Evolutionary conservation across 2,329 filamentous ascomycete genomes (phyloP), one percentile per base, ranked within the genome.

Genomic region (Rhinocladiella similis): DNA sequence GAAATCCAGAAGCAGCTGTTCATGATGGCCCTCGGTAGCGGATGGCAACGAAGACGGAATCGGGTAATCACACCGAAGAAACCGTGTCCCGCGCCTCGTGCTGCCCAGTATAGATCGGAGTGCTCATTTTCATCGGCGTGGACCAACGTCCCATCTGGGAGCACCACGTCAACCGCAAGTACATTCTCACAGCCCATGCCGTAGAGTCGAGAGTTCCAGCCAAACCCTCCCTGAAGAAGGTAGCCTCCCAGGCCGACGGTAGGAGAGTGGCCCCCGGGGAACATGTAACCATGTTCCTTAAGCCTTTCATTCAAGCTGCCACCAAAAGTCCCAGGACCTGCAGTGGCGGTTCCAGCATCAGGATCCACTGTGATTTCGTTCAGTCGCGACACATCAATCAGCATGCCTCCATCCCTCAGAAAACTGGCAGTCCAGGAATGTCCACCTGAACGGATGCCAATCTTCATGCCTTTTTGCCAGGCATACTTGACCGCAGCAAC

Each of bases 161-260:
- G 78, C 1, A 81, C 77, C 1, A 79, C 76, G 53, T 81, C 78
- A 9, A 81, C 61, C 1, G 69, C 77, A 2, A 72, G 51, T 1
- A 82, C 68, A 13, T 68, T 66, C 61, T 81, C 76, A 53, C 80
- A 83, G 0, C 79, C 79, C 77, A 78, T 82, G 0, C 81, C 80
- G 80, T 80, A 83, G 59, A 78, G 80, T 77, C 75, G 77, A 61
- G 77, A 81, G 62, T 82, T 82, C 81, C 81, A 84, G 0, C 81
- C 81, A 78, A 83, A 82, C 1, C 81, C 81, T 0, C 81, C 81
- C 61, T 83, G 80, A 13, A 84, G 65, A 19, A 83, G 64, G 59
- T 83, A 83, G 0, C 81, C 81, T 0, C 80, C 80, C n/a, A 83
- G 62, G 7, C 79, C 81, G 16, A 83, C 81, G 65, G 82, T 79